Base-by-base conservation (phyloP, 805 yeast genomes). In the Diddensiella transvaalensis region DNA sequence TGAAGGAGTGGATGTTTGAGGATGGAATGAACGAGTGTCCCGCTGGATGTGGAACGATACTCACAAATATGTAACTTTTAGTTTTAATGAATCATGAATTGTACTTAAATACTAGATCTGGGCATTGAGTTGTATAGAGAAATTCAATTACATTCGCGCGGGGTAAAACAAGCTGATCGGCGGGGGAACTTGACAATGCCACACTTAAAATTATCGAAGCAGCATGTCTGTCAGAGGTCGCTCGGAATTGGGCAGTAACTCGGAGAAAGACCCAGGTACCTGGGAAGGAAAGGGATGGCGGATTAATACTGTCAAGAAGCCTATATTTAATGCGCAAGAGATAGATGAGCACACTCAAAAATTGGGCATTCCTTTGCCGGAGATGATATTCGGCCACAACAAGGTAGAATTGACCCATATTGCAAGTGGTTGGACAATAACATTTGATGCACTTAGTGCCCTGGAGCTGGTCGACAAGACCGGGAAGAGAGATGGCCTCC, bases 331-430 rank as follows among this genome's bases (percentile, higher is more conserved):
- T 55, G 74, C 89, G 1, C 71, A 65, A 1, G 96, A 89, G 60
- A 76, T 91, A 48, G 96, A 88, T 49, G 67, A 66, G 2, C 76
- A 83, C 60, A 85, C 80, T 51, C 64, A 58, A 11, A 77, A 76
- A 3, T 74, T 84, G 46, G 81, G 81, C 13, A 79, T 91, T 52
- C 96, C 98, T 0, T 68, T 91, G 38, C 99, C 99, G 0, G 99
- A 93, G 64, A 93, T 93, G 98, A 89, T 93, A 3, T 93, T 93
- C 68, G 98, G 98, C 6, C 80, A 86, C 56, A 90, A 86, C 61
- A 67, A 68, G 48, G 80, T 89, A 8, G 76, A 73, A 43, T 62
- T 89, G 8, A 71, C 67, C 44, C 74, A 77, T 51, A 54, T 57
- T 2, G 47, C 54, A 8, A 58, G 70, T 42, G 68, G 67, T 30